phyloP scores from a whole-genome alignment of 2,329 filamentous ascomycete genomes.

The Grosmannia huntii region DNA sequence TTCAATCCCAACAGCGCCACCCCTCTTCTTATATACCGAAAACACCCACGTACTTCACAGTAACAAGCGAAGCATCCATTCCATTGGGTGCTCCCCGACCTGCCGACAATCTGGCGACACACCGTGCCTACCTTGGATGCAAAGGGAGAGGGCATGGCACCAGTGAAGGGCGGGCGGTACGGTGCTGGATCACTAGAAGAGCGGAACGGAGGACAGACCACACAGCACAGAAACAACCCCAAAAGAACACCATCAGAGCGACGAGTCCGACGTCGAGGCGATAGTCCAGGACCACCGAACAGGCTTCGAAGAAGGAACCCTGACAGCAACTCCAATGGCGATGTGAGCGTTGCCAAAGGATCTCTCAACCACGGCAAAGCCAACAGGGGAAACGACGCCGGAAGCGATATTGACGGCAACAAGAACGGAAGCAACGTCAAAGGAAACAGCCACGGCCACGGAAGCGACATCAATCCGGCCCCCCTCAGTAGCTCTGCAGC shows the following conservation, averaged over 20 bases:
- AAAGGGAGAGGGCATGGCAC: constrained; percentile 18
- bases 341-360: neutral
- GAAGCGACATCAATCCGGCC: neutral
- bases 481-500: neutral
- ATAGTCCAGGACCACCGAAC: neutral
- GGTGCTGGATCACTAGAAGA: neutral
- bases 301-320: neutral
- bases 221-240: neutral
- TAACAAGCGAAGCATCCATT: neutral
- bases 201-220: neutral
- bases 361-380: constrained; percentile 3
- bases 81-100: constrained; percentile 8
- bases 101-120: constrained; percentile 10
- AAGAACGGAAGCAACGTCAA: neutral
- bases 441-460: constrained; percentile 2
- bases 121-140: constrained; percentile 11
- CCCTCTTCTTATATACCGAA: neutral
- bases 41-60: neutral
- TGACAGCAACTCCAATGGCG: constrained; percentile 2
- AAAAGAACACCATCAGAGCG: neutral
- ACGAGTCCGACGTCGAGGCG: neutral
- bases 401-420: constrained; percentile 2
- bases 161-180: constrained; percentile 10
- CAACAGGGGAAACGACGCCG: constrained; percentile 1
- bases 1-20: neutral